These are phyloP conservation scores for Colletotrichum lupini DNA, from an alignment of 2,329 filamentous ascomycete genomes.

Conservation along the genomic window DNA sequence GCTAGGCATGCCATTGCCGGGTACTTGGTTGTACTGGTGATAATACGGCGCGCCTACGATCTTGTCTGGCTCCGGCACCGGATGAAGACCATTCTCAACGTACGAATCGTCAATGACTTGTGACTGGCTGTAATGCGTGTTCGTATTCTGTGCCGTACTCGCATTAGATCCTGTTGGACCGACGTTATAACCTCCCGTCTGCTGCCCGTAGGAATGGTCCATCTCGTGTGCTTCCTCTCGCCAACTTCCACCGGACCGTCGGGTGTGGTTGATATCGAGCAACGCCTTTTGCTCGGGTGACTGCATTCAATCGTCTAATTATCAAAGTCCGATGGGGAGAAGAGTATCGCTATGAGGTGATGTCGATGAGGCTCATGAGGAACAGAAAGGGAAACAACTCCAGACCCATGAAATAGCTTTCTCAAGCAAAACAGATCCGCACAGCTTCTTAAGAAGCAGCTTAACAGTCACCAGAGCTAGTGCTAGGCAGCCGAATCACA, in stretches of 20 bases:
- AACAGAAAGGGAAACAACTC: too few relatives aligned
- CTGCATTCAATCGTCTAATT: not conserved
- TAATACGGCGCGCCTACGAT: not conserved
- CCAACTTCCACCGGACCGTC: not conserved
- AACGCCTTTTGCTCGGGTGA: not conserved
- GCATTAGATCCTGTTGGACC: not conserved
- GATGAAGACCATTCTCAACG: constrained; percentile 21
- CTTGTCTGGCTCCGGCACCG: constrained; percentile 13
- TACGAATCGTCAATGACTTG: not conserved
- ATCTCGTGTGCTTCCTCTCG: not conserved
- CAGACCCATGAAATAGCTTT: not conserved
- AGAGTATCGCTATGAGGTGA: too few relatives aligned
- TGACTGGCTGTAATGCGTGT: not conserved
- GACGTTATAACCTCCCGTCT: not conserved
- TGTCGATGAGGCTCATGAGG: not conserved
- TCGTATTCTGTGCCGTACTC: not conserved
- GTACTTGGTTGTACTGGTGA: not conserved
- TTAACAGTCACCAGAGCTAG: not conserved
- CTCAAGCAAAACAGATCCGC: not conserved
- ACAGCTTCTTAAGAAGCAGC: not conserved
- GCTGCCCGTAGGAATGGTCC: not conserved
- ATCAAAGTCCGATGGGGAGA: too few relatives aligned
- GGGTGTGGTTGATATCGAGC: not conserved
- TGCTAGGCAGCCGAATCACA: constrained; percentile 12
- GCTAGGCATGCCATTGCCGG: not conserved